Percentiles rank a stretch among this genome's conserved stretches.
phyloP scores from a whole-genome alignment of 2,329 filamentous ascomycete species.

The Hymenoscyphus fructigenus region DNA sequence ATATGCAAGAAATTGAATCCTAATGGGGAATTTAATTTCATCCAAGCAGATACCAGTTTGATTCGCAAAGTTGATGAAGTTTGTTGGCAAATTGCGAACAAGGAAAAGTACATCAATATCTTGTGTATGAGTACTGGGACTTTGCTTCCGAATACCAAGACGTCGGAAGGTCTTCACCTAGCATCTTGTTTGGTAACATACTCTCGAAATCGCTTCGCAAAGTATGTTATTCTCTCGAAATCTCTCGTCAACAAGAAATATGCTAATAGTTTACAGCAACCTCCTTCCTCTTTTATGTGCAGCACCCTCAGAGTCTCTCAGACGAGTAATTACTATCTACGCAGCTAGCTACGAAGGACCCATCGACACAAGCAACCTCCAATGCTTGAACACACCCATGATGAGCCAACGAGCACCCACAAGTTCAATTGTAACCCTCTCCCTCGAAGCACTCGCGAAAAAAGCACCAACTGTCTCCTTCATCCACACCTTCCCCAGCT shows the following conservation, averaged over 20 bases:
- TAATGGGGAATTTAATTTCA: conserved; percentile 45
- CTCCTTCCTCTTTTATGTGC: conserved; percentile 37
- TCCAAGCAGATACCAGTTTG: conserved; percentile 49
- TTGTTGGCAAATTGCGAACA: conserved; percentile 33
- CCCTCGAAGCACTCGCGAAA: conserved; percentile 22
- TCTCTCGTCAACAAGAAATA: no score
- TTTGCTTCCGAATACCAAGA: conserved; percentile 39
- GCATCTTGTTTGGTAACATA: conserved; percentile 37
- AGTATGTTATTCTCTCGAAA: no score
- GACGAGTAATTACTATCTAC: conserved; percentile 49
- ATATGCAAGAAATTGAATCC: conserved; percentile 46
- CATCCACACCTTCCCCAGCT: conserved; percentile 26
- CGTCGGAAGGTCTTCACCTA: conserved; percentile 41
- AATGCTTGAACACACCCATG: conserved; percentile 12
- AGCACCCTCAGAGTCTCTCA: conserved; percentile 39
- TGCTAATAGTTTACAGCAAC: no score
- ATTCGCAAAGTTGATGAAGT: conserved; percentile 50
- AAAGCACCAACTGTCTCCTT: conserved; percentile 25
- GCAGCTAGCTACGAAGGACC: conserved; percentile 23
- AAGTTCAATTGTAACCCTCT: conserved; percentile 20
- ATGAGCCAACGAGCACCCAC: conserved; percentile 18
- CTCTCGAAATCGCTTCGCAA: conserved; percentile 53
- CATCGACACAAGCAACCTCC: conserved; percentile 24
- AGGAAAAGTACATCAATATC: no score
- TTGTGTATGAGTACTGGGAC: no score